Base-by-base conservation (phyloP, 163 green algal genomes). In the Volvox carteri region DNA sequence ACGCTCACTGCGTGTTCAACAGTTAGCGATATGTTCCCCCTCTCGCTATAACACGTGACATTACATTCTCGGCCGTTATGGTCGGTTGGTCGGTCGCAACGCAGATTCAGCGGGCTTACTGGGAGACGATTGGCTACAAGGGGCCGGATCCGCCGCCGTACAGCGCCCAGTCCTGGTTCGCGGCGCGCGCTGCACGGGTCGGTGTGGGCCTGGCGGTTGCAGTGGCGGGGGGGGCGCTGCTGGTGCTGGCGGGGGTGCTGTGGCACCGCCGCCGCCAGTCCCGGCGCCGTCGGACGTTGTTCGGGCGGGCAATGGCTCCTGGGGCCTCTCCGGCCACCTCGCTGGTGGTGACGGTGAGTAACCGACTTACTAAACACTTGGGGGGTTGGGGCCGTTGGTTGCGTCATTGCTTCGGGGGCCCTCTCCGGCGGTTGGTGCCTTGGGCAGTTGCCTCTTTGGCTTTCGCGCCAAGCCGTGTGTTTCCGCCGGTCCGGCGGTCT, bases 331-430 rank as follows among this genome's bases (percentile, higher is more conserved):
- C 81, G 21, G 67, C 33, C 8, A 87, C 81, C 4, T 80, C 44
- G 19, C 35, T 87, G 48, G 65, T 87, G 23, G 81, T 87, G 42
- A 87, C 81, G 65, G 80, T 87, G 80, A 80, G 68, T 14, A 5
- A 52, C 14, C 14, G 16, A n/a, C 1, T 35, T 16, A 37, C 35
- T 35, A 37, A 37, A 30, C n/a, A 11, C 8, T n/a, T 23, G 62
- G 62, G 62, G 56, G 56, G 56, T 35, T 19, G 56, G 56, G 56
- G 56, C 28, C 19, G 56, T 28, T 28, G 56, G 19, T 5, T n/a
- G n/a, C n/a, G n/a, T n/a, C n/a, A n/a, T n/a, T n/a, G n/a, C n/a
- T n/a, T n/a, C n/a, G n/a, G n/a, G n/a, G n/a, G n/a, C n/a, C n/a
- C n/a, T n/a, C n/a, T n/a, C n/a, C n/a, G n/a, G n/a, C n/a, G n/a